phyloP scores from a whole-genome alignment of 306 rosid species.

The Quercus robur region DNA sequence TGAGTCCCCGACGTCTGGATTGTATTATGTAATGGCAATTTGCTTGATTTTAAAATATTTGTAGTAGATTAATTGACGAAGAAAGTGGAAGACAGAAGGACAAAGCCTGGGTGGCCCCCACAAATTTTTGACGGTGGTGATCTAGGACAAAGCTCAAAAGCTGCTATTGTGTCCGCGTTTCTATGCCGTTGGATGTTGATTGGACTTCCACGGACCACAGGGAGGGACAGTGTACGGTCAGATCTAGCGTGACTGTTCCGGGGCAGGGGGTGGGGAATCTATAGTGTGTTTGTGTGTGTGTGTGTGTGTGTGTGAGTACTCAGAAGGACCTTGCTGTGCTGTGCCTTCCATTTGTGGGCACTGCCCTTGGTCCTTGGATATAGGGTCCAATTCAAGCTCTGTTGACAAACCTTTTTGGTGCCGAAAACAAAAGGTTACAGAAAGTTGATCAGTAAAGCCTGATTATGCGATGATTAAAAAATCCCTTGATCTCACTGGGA shows the following conservation, averaged over 20 bases:
- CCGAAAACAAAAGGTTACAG: background rate
- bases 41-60: background rate
- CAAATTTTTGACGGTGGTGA: conserved; percentile 14
- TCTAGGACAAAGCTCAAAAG: background rate
- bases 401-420: background rate
- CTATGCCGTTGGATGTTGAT: conserved; percentile 10
- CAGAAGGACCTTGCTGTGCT: background rate
- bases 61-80: background rate
- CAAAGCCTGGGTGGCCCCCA: conserved; percentile 5
- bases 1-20: background rate
- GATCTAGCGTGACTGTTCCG: conserved; percentile 21
- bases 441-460: background rate
- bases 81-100: conserved; percentile 40
- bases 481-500: background rate
- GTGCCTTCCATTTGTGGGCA: background rate
- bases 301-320: background rate
- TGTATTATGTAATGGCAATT: background rate
- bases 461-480: background rate
- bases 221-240: conserved; percentile 27
- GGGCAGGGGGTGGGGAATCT: background rate
- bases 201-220: background rate
- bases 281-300: background rate
- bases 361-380: background rate
- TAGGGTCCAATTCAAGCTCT: background rate
- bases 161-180: background rate